phyloP scores from a whole-genome alignment of 2,329 filamentous ascomycete species.

The Epichloe amarillans region DNA sequence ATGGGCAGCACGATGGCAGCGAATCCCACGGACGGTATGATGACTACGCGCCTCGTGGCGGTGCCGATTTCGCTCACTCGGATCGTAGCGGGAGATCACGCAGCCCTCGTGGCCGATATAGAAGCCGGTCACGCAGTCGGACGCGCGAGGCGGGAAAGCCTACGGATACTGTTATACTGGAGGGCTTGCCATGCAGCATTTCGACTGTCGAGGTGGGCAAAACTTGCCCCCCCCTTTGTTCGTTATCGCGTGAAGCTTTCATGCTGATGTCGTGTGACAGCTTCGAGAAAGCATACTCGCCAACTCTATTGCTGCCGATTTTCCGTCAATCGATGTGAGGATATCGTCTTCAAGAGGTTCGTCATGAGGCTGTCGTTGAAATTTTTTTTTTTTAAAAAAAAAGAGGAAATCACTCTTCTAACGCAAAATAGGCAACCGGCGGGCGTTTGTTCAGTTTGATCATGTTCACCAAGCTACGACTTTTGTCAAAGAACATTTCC shows the following conservation, averaged over 20 bases:
- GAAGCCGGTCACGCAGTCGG: conserved; percentile 22
- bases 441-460: conserved; percentile 30
- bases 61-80: conserved; percentile 2
- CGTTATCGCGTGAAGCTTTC: not conserved
- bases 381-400: not conserved
- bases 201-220: conserved; percentile 34
- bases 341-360: conserved; percentile 23
- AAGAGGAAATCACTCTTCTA: not conserved
- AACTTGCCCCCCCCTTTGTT: conserved; percentile 3
- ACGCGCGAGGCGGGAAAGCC: conserved; percentile 26
- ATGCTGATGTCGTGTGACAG: conserved; percentile 10
- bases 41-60: conserved; percentile 9
- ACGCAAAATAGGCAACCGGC: conserved; percentile 20
- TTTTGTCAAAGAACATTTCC: conserved; percentile 30
- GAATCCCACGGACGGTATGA: conserved; percentile 9
- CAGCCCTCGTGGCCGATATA: conserved; percentile 15
- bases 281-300: conserved; percentile 23
- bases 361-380: not conserved
- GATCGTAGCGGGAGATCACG: conserved; percentile 10
- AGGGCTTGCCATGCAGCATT: conserved; percentile 36
- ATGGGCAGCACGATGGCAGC: conserved; percentile 17
- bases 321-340: conserved; percentile 25
- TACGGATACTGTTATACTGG: conserved; percentile 40
- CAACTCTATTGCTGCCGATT: conserved; percentile 21
- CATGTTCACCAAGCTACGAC: conserved; percentile 24